These are phyloP conservation scores for Cyberlindnera veronae DNA, from an alignment of 805 yeast genomes.

Conservation along the genomic window DNA sequence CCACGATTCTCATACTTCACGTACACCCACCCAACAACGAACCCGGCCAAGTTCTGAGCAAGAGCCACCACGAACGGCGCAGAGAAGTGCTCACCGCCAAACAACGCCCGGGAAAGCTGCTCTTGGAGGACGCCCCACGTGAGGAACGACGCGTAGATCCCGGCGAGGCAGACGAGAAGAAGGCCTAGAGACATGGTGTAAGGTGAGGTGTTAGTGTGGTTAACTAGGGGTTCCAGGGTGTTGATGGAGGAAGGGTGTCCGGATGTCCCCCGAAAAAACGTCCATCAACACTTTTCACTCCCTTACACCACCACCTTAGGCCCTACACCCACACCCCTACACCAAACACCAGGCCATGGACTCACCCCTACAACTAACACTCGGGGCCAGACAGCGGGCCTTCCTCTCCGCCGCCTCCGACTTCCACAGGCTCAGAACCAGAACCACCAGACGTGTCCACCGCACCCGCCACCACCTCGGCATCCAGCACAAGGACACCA, in stretches of 20 bases:
- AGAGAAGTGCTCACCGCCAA: slow-evolving; percentile 62
- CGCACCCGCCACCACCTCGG: slow-evolving; percentile 62
- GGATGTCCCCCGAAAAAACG: not conserved
- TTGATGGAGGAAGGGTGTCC: not conserved
- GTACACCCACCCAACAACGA: slow-evolving; percentile 61
- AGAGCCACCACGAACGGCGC: slow-evolving; percentile 78
- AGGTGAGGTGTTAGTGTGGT: too few relatives aligned
- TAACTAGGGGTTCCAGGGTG: not conserved
- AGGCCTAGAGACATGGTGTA: slow-evolving; percentile 5
- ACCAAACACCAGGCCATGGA: not conserved
- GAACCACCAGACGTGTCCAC: slow-evolving; percentile 55
- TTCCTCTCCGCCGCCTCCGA: slow-evolving; percentile 67
- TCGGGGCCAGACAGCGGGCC: slow-evolving; percentile 55
- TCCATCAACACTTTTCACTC: not conserved
- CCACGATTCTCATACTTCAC: slow-evolving; percentile 34
- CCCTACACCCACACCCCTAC: too few relatives aligned
- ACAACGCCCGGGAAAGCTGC: slow-evolving; percentile 71
- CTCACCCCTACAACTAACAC: slow-evolving; percentile 33
- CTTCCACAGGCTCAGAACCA: slow-evolving; percentile 62
- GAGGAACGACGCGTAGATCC: slow-evolving; percentile 82
- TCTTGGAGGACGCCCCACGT: slow-evolving; percentile 95
- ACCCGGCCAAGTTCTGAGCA: slow-evolving; percentile 72
- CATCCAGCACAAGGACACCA: slow-evolving; percentile 65
- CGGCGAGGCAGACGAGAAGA: slow-evolving; percentile 37
- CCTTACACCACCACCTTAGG: not conserved